Base-by-base conservation (phyloP, 2,329 filamentous ascomycete genomes). In the Pezicula carpinea region DNA sequence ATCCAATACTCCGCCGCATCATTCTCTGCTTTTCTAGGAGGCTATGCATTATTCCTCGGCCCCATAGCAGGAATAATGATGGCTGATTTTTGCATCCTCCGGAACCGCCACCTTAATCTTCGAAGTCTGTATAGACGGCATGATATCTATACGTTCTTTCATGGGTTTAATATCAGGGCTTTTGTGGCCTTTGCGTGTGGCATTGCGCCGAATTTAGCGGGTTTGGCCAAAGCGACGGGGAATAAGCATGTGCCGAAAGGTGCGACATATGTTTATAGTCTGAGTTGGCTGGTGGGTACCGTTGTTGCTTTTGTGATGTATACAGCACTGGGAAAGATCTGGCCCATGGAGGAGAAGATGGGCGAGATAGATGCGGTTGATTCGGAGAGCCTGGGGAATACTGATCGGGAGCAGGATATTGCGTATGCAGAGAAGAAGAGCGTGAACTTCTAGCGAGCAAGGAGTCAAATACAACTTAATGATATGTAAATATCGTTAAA, bases 11-110 rank as follows among this genome's bases (percentile, higher is more conserved):
- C 43, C 6, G 54, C 54, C 5, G 53, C 53, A 6, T 50, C 47
- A 10, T 63, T 63, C 48, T 55, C 59, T 6, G 59, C 58, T 18
- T 60, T 64, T 48, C 52, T 64, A 33, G 58, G 58, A 31, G 60
- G 60, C 5, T 63, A 63, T 41, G 47, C 54, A 41, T 59, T 68
- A 23, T 68, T 68, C 52, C 53, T 68, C 8, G 65, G 64, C 3
- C 65, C 65, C 2, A 57, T 68, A 42, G 66, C 64, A 11, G 65
- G 65, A 6, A 58, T 68, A 17, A 67, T 68, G 64, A 61, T 66
- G 32, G 50, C 57, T 10, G 65, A 58, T 62, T 63, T 56, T 32
- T 57, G 53, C 47, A 32, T 68, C 33, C 41, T 69, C 4, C 61
- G 64, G 13, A 55, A 56, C 13, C 51, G 57, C 0, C 61, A 54